These are phyloP conservation scores for Kwoniella dejecticola DNA, from an alignment of 768 basidiomycete genomes.

Conservation along the genomic window DNA sequence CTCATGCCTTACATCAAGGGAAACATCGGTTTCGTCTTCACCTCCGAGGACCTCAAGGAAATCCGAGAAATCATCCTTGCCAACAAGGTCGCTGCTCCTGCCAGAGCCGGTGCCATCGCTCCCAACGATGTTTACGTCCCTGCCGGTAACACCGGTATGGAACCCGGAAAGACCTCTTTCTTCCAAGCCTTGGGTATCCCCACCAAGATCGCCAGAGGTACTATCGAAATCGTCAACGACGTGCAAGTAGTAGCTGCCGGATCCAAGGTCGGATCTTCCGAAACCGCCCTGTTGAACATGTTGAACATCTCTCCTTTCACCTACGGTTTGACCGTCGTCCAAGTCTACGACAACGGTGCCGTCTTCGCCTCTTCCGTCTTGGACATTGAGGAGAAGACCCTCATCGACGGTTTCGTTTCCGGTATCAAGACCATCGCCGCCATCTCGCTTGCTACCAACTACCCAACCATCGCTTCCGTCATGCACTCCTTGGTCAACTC, in stretches of 20 bases:
- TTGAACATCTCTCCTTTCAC: constrained; percentile 99
- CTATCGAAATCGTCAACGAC: constrained; percentile 98
- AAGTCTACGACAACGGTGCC: constrained; percentile 94
- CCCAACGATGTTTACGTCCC: constrained; percentile 90
- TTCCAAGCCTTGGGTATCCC: constrained; percentile 99
- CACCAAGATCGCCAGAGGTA: constrained; percentile 99
- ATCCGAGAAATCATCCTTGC: constrained; percentile 87
- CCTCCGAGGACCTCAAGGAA: constrained; percentile 86
- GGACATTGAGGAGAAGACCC: constrained; percentile 87
- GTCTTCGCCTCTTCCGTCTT: constrained; percentile 85
- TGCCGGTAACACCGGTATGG: constrained; percentile 99
- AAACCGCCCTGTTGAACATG: constrained; percentile 99
- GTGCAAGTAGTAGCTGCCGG: constrained; percentile 92
- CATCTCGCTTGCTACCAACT: constrained; percentile 92
- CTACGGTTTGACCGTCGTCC: constrained; percentile 97
- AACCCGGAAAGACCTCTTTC: constrained; percentile 99
- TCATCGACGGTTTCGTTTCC: constrained; percentile 85
- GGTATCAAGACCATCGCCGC: constrained; percentile 94
- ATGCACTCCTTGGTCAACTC: constrained; percentile 94
- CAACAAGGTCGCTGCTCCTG: constrained; percentile 98
- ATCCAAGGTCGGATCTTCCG: constrained; percentile 91
- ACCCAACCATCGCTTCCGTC: constrained; percentile 93
- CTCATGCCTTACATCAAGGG: constrained; percentile 94
- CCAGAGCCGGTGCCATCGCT: constrained; percentile 95
- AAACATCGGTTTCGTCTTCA: constrained; percentile 99